These are phyloP conservation scores for Populus tremula DNA, from an alignment of 345 rosid genomes.

Conservation along the genomic window DNA sequence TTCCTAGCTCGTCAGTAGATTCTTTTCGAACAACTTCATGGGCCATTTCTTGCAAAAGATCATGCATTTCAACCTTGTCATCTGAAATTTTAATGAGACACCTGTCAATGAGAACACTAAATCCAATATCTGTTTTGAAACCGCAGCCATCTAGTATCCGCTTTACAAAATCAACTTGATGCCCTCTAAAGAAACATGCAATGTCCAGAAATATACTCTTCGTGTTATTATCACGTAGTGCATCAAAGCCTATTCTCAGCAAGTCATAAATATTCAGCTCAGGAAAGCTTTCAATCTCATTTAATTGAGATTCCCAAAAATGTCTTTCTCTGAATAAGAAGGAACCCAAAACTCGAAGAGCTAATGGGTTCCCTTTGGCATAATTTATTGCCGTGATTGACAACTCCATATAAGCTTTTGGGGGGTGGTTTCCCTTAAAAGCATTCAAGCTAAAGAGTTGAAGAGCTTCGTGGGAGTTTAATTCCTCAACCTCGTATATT, in stretches of 20 bases:
- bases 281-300: no score
- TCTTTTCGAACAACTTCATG: neutral
- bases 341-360: conserved; percentile 10
- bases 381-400: neutral
- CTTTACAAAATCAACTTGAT: neutral
- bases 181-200: conserved; percentile 6
- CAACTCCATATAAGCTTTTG: no score
- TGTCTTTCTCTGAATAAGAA: no score
- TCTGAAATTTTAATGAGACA: neutral
- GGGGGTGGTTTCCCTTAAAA: no score
- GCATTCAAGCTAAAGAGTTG: no score
- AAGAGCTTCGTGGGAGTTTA: no score
- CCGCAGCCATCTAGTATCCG: neutral
- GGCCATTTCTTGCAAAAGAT: neutral
- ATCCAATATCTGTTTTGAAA: neutral
- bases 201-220: conserved; percentile 1
- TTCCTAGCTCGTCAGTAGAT: neutral
- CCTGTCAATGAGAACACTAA: neutral
- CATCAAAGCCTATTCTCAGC: neutral
- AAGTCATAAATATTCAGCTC: no score
- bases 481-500: no score
- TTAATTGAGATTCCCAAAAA: no score
- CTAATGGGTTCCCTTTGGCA: conserved; percentile 14
- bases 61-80: neutral
- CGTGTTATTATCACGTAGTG: neutral